A percentile compares a stretch with the other conserved stretches of the same genome.
Evolutionary conservation across 2,329 filamentous ascomycete genomes (phyloP).

Genomic region (Teratosphaeria pseudoeucalypti): DNA sequence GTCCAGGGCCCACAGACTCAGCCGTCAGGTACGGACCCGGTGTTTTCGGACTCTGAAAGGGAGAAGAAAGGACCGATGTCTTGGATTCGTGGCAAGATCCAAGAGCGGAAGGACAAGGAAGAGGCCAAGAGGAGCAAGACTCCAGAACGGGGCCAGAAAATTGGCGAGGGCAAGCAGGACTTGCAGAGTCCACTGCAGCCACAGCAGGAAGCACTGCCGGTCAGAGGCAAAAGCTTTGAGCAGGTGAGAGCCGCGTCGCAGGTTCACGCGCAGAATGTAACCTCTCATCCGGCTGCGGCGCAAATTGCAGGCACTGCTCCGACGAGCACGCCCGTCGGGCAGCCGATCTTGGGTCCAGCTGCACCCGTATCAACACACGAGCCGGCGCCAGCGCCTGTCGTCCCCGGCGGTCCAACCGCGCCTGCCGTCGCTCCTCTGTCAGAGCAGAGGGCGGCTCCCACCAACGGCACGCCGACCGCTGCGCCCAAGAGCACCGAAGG

Average conservation of each 20-base stretch:
- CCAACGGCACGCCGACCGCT: not conserved
- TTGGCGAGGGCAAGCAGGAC: slow-evolving; percentile 18
- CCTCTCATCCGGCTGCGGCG: not conserved
- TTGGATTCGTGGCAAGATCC: slow-evolving; percentile 56
- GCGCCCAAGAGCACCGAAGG: not conserved
- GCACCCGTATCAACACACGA: slow-evolving; percentile 6
- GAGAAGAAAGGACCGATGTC: slow-evolving; percentile 53
- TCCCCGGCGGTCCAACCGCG: not conserved
- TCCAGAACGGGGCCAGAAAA: slow-evolving; percentile 22
- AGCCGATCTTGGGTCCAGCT: slow-evolving; percentile 5
- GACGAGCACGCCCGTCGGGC: not conserved
- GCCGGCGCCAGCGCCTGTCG: not conserved
- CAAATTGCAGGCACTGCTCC: not conserved
- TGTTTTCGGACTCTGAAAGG: slow-evolving; percentile 28
- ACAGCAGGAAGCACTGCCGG: slow-evolving; percentile 9
- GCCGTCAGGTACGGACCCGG: slow-evolving; percentile 15
- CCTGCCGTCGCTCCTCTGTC: not conserved
- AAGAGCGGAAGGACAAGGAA: slow-evolving; percentile 46
- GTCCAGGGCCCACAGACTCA: slow-evolving; percentile 8
- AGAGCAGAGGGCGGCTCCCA: not conserved
- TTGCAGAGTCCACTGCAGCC: slow-evolving; percentile 3
- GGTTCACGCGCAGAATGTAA: not conserved
- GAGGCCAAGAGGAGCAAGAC: slow-evolving; percentile 36
- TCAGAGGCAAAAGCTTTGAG: slow-evolving; percentile 7
- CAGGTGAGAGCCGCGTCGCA: not conserved